Evolutionary conservation across 306 rosid species (phyloP), one percentile per base, ranked within the genome.

Genomic region (Quercus parvula): DNA sequence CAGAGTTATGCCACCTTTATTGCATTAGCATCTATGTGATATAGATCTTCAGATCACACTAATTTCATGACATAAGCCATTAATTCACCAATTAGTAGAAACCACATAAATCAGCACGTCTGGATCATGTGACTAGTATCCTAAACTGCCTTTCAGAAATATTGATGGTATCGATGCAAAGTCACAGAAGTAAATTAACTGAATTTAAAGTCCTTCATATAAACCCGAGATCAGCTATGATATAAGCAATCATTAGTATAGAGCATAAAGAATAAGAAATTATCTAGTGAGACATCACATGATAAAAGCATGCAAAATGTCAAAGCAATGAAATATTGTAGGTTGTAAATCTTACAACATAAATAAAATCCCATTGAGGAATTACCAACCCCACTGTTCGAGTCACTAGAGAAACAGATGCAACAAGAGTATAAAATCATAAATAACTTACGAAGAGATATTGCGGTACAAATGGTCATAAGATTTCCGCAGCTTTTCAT

Each of bases 401-500:
- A 20, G 54, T 11, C 67, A 54, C 52, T 71, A 68, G 35, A 31
- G 27, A 10, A 28, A 28, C 30, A 46, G 57, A 83, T 77, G 80
- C 56, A 75, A 51, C 25, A 84, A 79, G 27, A 28, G 61, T 56
- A 75, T 14, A 41, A 70, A 24, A 66, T 56, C 5, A 74, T 41
- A 73, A 75, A 85, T 22, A 80, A 87, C 97, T 96, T 88, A 96
- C 99, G 98, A 87, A 72, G 99, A 90, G 85, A 96, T 86, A 73
- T 93, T 93, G 82, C 98, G 94, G 74, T 83, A 96, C 86, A 93
- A 84, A 56, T 89, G 94, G 74, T 96, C 99, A 82, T 88, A 91
- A 75, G 99, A 96, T 86, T 96, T 96, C 44, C 99, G 96, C 79
- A 96, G 89, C 88, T 96, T 96, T 85, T 96, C 98, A 81, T 96